Evolutionary conservation across 768 basidiomycete species (phyloP).

Genomic region (Trametes cubensis): DNA sequence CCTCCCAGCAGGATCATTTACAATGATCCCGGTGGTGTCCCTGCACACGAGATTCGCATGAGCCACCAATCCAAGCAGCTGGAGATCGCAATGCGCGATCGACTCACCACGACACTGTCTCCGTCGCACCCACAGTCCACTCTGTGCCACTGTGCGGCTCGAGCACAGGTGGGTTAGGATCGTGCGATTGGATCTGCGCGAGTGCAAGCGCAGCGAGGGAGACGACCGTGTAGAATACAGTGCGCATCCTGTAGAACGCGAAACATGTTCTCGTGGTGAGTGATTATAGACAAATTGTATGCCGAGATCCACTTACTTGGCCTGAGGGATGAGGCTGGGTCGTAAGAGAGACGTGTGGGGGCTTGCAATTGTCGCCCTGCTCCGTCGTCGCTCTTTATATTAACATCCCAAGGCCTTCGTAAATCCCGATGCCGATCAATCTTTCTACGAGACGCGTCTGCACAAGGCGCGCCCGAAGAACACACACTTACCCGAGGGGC

Average conservation of each 20-base stretch:
- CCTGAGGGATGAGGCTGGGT: background rate
- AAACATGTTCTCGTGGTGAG: too few relatives aligned
- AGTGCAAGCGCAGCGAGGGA: constrained; percentile 2
- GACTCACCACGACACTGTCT: constrained; percentile 1
- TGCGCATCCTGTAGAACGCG: background rate
- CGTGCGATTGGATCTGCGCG: constrained; percentile 2
- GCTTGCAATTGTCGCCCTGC: background rate
- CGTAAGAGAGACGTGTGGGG: background rate
- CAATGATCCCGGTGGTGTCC: background rate
- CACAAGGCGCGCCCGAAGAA: background rate
- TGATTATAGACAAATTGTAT: too few relatives aligned
- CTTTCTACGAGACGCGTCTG: background rate
- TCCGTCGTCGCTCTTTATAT: background rate
- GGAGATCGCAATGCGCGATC: background rate
- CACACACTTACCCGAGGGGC: background rate
- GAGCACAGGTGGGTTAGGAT: constrained; percentile 1
- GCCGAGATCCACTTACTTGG: background rate
- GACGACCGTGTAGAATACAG: background rate
- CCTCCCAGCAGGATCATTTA: background rate
- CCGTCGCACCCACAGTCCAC: background rate
- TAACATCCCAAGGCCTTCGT: background rate
- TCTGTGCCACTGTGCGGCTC: background rate
- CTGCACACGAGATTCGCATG: background rate
- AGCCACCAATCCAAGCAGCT: background rate
- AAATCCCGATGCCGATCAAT: background rate